These are phyloP conservation scores for Pisolithus microcarpus DNA, from an alignment of 768 basidiomycete species.

Conservation along the genomic window DNA sequence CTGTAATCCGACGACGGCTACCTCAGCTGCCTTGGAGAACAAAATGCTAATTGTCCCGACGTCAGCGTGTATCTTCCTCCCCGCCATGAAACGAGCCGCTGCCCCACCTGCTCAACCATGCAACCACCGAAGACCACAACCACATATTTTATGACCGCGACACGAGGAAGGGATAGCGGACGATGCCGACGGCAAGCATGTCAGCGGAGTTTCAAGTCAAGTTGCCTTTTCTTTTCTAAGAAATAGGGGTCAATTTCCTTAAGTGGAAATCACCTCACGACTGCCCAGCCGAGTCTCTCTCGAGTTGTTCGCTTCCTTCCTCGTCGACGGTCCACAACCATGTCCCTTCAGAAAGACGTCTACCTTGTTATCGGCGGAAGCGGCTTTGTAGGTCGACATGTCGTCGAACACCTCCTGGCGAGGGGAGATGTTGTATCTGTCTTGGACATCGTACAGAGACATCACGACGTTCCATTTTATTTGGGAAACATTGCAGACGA, in stretches of 20 bases:
- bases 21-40: constrained; percentile 82
- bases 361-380: constrained; percentile 94
- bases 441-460: constrained; percentile 88
- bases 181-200: too few relatives aligned
- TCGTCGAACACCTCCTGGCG: constrained; percentile 77
- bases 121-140: constrained; percentile 35
- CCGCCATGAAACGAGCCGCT: neutral
- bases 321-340: too few relatives aligned
- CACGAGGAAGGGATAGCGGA: too few relatives aligned
- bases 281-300: too few relatives aligned
- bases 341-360: constrained; percentile 40
- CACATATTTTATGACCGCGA: too few relatives aligned
- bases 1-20: constrained; percentile 88
- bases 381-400: constrained; percentile 85
- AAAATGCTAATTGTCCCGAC: constrained; percentile 47
- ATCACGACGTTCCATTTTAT: constrained; percentile 82
- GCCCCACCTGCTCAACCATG: constrained; percentile 50
- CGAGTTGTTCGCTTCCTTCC: too few relatives aligned
- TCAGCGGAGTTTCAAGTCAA: too few relatives aligned
- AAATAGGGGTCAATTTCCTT: too few relatives aligned
- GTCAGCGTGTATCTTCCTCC: neutral
- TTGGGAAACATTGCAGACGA: constrained; percentile 83
- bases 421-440: constrained; percentile 77
- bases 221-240: too few relatives aligned
- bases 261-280: too few relatives aligned